Evolutionary conservation across 148 eudicot species (phyloP).

Genomic region (Cornus florida): DNA sequence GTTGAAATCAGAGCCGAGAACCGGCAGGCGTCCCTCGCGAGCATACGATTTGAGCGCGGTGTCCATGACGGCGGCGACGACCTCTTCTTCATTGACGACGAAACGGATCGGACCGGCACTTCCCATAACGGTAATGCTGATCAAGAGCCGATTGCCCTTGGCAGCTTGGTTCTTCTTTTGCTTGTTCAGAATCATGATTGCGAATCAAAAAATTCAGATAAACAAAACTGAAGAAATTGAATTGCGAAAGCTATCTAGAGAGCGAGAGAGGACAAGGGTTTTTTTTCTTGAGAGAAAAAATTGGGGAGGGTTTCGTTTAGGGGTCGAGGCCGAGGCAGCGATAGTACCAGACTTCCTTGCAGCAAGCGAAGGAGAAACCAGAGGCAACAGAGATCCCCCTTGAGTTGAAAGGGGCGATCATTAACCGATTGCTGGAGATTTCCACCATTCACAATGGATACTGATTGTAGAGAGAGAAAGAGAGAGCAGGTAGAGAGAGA

Average conservation of each 20-base stretch:
- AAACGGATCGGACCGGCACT: constrained; percentile 44
- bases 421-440: constrained; percentile 28
- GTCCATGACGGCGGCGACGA: constrained; percentile 36
- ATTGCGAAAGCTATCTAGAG: not conserved
- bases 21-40: constrained; percentile 38
- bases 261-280: not conserved
- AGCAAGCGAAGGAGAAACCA: constrained; percentile 33
- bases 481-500: too few species aligned
- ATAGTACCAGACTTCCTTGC: constrained; percentile 50
- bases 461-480: not conserved
- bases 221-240: constrained; percentile 1
- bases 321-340: constrained; percentile 52
- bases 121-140: constrained; percentile 37
- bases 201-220: not conserved
- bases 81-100: constrained; percentile 36
- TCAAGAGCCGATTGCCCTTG: constrained; percentile 31
- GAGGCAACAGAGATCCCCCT: constrained; percentile 36
- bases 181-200: constrained; percentile 32
- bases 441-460: constrained; percentile 49
- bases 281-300: too few species aligned
- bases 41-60: constrained; percentile 39
- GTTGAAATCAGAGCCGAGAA: constrained; percentile 43
- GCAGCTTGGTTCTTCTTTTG: constrained; percentile 39
- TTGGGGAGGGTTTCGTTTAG: not conserved
- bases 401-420: constrained; percentile 36